Evolutionary conservation across 352 stramenopile genomes (phyloP).

Genomic region (Thraustotheca clavata): DNA sequence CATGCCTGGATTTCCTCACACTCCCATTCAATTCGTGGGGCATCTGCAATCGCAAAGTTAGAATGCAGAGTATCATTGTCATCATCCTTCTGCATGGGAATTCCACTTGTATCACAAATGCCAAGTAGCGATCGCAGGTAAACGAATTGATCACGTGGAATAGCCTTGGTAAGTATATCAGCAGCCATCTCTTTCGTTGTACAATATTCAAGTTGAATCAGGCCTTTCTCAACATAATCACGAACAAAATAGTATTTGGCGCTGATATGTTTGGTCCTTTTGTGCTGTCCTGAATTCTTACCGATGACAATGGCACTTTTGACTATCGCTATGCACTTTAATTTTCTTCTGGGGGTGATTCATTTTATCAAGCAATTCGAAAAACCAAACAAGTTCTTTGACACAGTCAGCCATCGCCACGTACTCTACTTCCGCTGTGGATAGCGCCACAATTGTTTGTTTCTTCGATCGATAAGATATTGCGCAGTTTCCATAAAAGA

Average conservation of each 20-base stretch:
- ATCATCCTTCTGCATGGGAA: too few relatives aligned
- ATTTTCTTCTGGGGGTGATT: background rate
- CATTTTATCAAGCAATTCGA: background rate
- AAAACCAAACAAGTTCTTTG: background rate
- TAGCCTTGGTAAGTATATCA: background rate
- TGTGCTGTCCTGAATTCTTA: slow-evolving; percentile 1
- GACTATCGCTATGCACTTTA: background rate
- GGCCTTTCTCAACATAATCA: background rate
- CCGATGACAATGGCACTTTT: background rate
- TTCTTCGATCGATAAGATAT: too few relatives aligned
- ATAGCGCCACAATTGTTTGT: too few relatives aligned
- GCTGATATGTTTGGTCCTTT: background rate
- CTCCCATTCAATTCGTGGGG: slow-evolving; percentile 6
- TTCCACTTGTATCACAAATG: too few relatives aligned
- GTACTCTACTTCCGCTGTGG: too few relatives aligned
- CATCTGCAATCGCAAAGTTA: background rate
- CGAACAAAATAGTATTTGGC: background rate
- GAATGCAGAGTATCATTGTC: background rate
- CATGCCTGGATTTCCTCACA: background rate
- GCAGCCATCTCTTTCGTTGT: background rate
- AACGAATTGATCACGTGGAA: slow-evolving; percentile 9
- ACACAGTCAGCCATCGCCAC: too few relatives aligned
- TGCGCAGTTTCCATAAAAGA: too few relatives aligned
- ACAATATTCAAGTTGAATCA: background rate
- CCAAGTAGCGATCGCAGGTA: too few relatives aligned